Base-by-base conservation (phyloP, 2,329 filamentous ascomycete genomes). In the Fusarium coicis region DNA sequence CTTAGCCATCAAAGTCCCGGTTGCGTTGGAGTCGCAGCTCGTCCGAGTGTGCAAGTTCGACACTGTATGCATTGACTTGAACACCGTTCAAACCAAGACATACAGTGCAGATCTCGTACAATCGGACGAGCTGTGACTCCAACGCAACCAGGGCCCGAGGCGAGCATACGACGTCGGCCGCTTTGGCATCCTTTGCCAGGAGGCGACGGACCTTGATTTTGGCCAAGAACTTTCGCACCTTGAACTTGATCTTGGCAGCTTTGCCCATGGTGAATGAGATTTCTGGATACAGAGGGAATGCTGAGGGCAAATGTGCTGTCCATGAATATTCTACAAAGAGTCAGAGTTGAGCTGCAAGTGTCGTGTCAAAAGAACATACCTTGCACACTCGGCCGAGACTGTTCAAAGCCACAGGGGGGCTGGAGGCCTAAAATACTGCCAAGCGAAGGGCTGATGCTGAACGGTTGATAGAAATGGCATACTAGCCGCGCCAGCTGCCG, bases 361-460 rank as follows among this genome's bases (percentile, higher is more conserved):
- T 21, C 6, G 12, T 46, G 12, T 21, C 44, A 46, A 28, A 46
- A 21, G 26, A 46, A 19, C 53, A 55, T 32, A 55, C 53, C 53
- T 55, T 55, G 53, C 53, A 55, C 37, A 30, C 53, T 43, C 37
- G 37, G 43, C 23, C 52, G 34, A 53, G 32, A 19, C n/a, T 26
- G 26, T 5, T 26, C 26, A 26, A 26, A 26, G 26, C 26, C 26
- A 26, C 26, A 26, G 26, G 26, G 26, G 26, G 26, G 26, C 10
- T 39, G 32, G 36, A 37, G 36, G 26, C 26, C 21, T 21, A 7
- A 42, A 39, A 2, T 30, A 21, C 26, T 55, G 52, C 10, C 19
- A 11, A 5, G 26, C 39, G 15, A 53, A 53, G 2, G 23, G 81
- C 80, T 12, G 81, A 80, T 9, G 79, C 79, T 5, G 79, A 79